These are phyloP conservation scores for Poteriospumella lacustris DNA, from an alignment of 108 stramenopile species.

Conservation along the genomic window DNA sequence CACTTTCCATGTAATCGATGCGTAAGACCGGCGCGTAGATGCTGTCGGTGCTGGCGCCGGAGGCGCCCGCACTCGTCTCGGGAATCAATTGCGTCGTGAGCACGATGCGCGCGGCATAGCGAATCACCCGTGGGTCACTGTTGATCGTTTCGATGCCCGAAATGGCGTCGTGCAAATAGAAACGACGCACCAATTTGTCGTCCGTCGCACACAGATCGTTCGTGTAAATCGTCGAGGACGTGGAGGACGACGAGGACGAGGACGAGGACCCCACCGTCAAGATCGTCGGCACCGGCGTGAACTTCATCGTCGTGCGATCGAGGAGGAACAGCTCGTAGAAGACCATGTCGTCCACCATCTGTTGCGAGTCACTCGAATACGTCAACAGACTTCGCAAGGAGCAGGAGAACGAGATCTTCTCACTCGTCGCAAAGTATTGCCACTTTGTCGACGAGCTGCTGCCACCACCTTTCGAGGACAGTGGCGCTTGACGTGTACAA, in stretches of 20 bases:
- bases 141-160: slow-evolving; percentile 30
- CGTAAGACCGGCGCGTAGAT: slow-evolving; percentile 60
- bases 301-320: slow-evolving; percentile 35
- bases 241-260: not conserved
- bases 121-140: slow-evolving; percentile 53
- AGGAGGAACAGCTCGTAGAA: slow-evolving; percentile 68
- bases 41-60: too few relatives aligned
- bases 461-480: slow-evolving; percentile 37
- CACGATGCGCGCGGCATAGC: slow-evolving; percentile 56
- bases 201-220: slow-evolving; percentile 29
- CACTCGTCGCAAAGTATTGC: slow-evolving; percentile 53
- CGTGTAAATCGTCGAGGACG: not conserved
- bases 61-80: slow-evolving; percentile 40
- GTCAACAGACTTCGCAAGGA: too few relatives aligned
- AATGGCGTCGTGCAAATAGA: slow-evolving; percentile 62
- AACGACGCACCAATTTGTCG: slow-evolving; percentile 62
- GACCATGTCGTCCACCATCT: slow-evolving; percentile 52
- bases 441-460: slow-evolving; percentile 36
- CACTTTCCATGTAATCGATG: slow-evolving; percentile 56
- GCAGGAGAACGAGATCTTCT: slow-evolving; percentile 49
- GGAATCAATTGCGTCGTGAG: slow-evolving; percentile 45
- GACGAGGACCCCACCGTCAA: not conserved
- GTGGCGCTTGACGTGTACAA: slow-evolving; percentile 47
- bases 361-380: too few relatives aligned
- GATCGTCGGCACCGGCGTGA: not conserved